Evolutionary conservation across 768 basidiomycete species (phyloP), one percentile per base, ranked within the genome.

Genomic region (Cystofilobasidium bisporidii): DNA sequence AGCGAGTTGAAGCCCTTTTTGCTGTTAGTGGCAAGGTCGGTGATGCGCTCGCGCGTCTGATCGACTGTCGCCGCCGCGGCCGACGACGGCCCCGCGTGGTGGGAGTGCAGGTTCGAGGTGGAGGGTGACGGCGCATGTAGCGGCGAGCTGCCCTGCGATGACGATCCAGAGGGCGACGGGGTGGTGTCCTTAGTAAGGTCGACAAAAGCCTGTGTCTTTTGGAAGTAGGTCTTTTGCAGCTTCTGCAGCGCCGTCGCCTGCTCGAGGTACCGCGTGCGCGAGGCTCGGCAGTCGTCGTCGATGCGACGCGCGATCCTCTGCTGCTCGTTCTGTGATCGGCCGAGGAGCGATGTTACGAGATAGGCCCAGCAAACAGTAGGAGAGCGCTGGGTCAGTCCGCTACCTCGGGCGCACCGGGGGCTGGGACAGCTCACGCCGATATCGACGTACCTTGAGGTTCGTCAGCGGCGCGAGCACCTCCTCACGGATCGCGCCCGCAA

Each of bases 251-350:
- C 20, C 15, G 47, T 17, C 2, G 56, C 61, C 50, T 62, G 62
- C 36, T 60, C 64, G 28, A 38, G 28, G 58, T 61, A 66, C 60
- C 38, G 33, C 12, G 57, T 59, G 14, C 33, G 15, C 56, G 47
- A 41, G 50, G 40, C 58, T 66, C 61, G 45, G 59, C 30, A n/a
- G 28, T 68, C 67, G n/a, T 68, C 55, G 0, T 33, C 28, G 38
- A 68, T 68, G 17, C 67, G 53, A n/a, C 18, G 56, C 9, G 67
- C 55, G 28, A 68, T 68, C n/a, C 67, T 55, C 20, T 61, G 56
- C 45, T 68, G 67, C 9, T 61, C 63, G 15, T 61, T 61, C 65
- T 66, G 65, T 33, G 17, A 2, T 26, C 10, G 17, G 18, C 1
- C 57, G 24, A 26, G 18, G 38, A 18, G 62, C 53, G 22, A 38